A percentile compares a stretch with the other conserved stretches of the same genome.
These are phyloP conservation scores for Cercospora berteroae DNA, from an alignment of 2,329 filamentous ascomycete genomes.

Conservation along the genomic window DNA sequence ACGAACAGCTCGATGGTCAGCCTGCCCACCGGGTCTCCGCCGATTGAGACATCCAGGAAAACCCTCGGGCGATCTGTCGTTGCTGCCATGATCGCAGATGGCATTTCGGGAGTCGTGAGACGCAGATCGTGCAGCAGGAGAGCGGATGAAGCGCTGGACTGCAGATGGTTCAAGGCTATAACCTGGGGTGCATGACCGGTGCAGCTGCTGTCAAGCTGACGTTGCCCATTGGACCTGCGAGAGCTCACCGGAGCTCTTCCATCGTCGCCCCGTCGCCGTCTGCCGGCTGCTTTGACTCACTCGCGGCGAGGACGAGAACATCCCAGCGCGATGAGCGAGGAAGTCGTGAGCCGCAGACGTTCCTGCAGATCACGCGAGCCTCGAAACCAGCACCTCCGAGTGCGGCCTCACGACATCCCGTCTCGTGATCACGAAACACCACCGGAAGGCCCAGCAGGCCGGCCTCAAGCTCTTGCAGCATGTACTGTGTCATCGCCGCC, in stretches of 20 bases:
- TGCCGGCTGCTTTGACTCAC: neutral
- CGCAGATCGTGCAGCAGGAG: slow-evolving; percentile 5
- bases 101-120: neutral
- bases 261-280: neutral
- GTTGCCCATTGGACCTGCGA: neutral
- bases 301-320: neutral
- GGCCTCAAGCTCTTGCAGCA: neutral
- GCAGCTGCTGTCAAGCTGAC: neutral
- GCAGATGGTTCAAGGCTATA: neutral
- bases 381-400: neutral
- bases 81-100: slow-evolving; percentile 21
- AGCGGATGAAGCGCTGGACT: neutral
- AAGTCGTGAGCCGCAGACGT: neutral
- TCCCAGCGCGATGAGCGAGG: neutral
- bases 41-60: slow-evolving; percentile 45
- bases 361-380: neutral
- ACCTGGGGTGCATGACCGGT: slow-evolving; percentile 5
- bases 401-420: neutral
- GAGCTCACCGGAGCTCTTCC: slow-evolving; percentile 1
- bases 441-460: neutral
- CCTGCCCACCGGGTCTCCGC: slow-evolving; percentile 43
- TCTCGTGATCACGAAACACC: neutral
- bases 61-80: slow-evolving; percentile 38
- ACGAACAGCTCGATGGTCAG: slow-evolving; percentile 48
- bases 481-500: neutral